These are phyloP conservation scores for Chaetomiaceae sp. DNA, from an alignment of 2,329 filamentous ascomycete genomes.

Conservation along the genomic window DNA sequence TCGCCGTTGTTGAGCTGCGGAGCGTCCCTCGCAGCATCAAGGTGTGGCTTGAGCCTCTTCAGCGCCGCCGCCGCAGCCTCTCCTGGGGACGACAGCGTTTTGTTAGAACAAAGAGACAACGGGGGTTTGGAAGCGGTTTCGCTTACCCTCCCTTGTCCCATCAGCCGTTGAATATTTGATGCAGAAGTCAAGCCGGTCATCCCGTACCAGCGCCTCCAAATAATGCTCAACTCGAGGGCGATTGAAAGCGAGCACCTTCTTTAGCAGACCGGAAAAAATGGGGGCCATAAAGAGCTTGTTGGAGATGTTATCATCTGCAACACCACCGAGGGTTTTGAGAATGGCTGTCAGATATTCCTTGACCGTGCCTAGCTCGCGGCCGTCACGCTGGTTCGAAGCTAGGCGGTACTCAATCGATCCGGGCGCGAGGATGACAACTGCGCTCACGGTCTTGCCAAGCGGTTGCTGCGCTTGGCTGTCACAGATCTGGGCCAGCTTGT, in stretches of 20 bases:
- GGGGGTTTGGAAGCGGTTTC: neutral
- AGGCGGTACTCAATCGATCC: conserved; percentile 29
- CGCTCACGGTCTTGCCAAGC: conserved; percentile 27
- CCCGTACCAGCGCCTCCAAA: neutral
- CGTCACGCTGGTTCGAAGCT: conserved; percentile 30
- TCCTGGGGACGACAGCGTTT: neutral
- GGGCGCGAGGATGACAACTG: conserved; percentile 26
- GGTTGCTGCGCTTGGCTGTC: conserved; percentile 20
- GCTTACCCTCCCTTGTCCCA: conserved; percentile 7
- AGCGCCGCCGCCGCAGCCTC: neutral
- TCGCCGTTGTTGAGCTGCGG: neutral
- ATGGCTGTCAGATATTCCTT: conserved; percentile 20
- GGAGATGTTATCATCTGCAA: conserved; percentile 1
- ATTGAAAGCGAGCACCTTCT: conserved; percentile 22
- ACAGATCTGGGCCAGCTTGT: conserved; percentile 31
- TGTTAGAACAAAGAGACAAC: too few relatives aligned
- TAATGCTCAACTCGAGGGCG: conserved; percentile 17
- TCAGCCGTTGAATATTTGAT: conserved; percentile 1
- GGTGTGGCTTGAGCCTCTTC: neutral
- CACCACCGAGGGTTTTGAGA: conserved; percentile 13
- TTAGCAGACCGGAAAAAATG: conserved; percentile 9
- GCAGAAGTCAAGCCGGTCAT: conserved; percentile 4
- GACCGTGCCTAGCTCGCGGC: conserved; percentile 4
- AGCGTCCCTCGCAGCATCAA: neutral
- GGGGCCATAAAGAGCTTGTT: neutral